A percentile compares a stretch with the other conserved stretches of the same genome.
These are phyloP conservation scores for Discostella pseudostelligera DNA, from an alignment of 108 stramenopile genomes.

Conservation along the genomic window DNA sequence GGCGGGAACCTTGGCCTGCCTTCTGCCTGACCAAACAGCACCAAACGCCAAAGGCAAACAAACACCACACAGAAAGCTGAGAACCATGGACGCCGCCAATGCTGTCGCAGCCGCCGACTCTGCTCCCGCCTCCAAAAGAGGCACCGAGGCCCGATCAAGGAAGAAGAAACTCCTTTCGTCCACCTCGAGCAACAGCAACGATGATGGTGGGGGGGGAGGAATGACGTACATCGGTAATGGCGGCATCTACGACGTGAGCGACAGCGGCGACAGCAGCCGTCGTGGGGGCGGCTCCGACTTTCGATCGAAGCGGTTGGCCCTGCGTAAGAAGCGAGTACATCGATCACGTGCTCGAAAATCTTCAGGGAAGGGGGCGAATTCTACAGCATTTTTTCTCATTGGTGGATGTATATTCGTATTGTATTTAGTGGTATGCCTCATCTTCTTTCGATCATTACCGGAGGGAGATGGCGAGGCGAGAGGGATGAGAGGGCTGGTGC, in stretches of 20 bases:
- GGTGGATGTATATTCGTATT: conserved; percentile 16
- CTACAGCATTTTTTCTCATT: conserved; percentile 14
- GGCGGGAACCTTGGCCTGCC: too few relatives aligned
- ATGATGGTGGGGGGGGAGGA: conserved; percentile 9
- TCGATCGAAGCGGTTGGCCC: conserved; percentile 23
- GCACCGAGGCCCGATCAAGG: conserved; percentile 36
- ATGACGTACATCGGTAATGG: not conserved
- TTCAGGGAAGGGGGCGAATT: conserved; percentile 6
- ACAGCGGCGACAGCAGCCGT: conserved; percentile 20
- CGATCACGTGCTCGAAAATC: conserved; percentile 29
- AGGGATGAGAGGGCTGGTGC: conserved; percentile 28
- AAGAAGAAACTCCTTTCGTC: conserved; percentile 17
- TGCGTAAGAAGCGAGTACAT: conserved; percentile 24
- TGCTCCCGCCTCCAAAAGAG: not conserved
- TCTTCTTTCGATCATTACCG: conserved; percentile 31
- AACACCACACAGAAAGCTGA: too few relatives aligned
- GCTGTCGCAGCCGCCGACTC: not conserved
- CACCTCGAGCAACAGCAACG: not conserved
- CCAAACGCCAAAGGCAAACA: too few relatives aligned
- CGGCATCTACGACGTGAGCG: conserved; percentile 28
- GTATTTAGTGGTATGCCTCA: conserved; percentile 23
- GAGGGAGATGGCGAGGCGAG: conserved; percentile 29
- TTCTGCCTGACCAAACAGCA: too few relatives aligned
- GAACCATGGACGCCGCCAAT: too few relatives aligned
- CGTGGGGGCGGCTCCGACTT: conserved; percentile 6